Conservation (phyloP, 495 filamentous ascomycete genomes). For the Staphylotrichum tortipilum region DNA sequence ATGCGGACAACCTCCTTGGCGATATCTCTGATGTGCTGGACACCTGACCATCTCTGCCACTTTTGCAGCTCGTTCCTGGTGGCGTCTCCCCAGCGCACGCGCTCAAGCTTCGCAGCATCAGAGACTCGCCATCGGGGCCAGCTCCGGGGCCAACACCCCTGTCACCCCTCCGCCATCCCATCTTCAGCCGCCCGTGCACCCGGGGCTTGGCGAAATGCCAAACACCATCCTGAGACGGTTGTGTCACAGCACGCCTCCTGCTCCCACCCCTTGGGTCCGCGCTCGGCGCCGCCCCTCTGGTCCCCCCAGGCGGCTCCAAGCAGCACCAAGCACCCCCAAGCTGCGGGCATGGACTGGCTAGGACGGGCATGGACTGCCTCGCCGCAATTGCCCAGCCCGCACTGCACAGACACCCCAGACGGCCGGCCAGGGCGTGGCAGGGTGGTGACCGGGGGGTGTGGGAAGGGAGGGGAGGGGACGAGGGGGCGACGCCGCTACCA, state of each 20-base stretch:
- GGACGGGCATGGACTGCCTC: neutral
- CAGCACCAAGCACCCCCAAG: too few relatives aligned
- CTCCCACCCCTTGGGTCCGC: constrained; percentile 23
- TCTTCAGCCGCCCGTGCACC: constrained; percentile 13
- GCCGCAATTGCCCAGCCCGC: neutral
- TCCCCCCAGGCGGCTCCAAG: too few relatives aligned
- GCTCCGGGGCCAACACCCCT: constrained; percentile 1
- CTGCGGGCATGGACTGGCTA: too few relatives aligned
- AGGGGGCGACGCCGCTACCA: constrained; percentile 15
- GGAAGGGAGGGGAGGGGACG: too few relatives aligned
- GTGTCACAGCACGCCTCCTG: constrained; percentile 38
- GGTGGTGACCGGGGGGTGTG: neutral
- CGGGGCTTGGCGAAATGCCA: constrained; percentile 28
- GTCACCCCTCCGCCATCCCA: constrained; percentile 2
- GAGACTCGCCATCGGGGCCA: neutral
- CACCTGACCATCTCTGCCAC: too few relatives aligned
- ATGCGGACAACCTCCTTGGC: too few relatives aligned
- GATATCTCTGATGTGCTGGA: too few relatives aligned
- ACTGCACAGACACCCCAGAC: constrained; percentile 13
- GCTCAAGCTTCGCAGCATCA: too few relatives aligned
- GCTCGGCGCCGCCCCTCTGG: constrained; percentile 10
- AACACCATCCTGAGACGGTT: constrained; percentile 41
- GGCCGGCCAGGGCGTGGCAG: constrained; percentile 4
- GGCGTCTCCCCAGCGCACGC: too few relatives aligned
- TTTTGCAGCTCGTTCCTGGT: too few relatives aligned